Evolutionary conservation across 73 alveolate species (phyloP).

Genomic region (Tetrahymena elliotti): DNA sequence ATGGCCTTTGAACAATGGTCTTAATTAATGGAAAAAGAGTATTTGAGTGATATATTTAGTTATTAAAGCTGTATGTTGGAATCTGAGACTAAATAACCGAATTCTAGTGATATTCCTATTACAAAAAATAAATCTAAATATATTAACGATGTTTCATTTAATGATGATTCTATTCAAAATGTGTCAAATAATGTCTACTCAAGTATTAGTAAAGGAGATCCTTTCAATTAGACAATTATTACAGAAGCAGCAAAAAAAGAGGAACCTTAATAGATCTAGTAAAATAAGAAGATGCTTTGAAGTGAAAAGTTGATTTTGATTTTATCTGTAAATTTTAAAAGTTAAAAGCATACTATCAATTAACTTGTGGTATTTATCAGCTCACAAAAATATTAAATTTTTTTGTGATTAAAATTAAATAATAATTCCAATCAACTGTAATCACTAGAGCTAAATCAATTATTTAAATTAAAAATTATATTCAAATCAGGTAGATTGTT

Average conservation of each 20-base stretch:
- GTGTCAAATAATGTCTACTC: background rate
- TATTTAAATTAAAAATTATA: no score
- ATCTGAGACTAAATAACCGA: background rate
- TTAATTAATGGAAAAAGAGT: background rate
- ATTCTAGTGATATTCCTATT: background rate
- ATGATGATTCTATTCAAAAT: background rate
- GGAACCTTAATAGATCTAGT: background rate
- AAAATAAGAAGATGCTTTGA: background rate
- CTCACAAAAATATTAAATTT: background rate
- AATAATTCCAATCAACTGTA: background rate
- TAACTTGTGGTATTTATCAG: background rate
- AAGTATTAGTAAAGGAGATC: background rate
- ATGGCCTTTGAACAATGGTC: background rate
- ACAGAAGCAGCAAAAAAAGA: background rate
- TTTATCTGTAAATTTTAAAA: background rate
- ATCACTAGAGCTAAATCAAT: background rate
- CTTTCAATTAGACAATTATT: background rate
- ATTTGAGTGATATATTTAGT: background rate
- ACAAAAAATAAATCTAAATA: background rate
- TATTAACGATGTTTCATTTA: background rate
- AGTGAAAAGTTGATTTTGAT: background rate
- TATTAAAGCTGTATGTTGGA: background rate
- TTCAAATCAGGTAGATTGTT: background rate
- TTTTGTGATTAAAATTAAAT: background rate
- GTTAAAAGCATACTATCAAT: background rate